A percentile compares a stretch with the other conserved stretches of the same genome.
phyloP scores from a whole-genome alignment of 352 stramenopile species.

The Globisporangium nodosum region DNA sequence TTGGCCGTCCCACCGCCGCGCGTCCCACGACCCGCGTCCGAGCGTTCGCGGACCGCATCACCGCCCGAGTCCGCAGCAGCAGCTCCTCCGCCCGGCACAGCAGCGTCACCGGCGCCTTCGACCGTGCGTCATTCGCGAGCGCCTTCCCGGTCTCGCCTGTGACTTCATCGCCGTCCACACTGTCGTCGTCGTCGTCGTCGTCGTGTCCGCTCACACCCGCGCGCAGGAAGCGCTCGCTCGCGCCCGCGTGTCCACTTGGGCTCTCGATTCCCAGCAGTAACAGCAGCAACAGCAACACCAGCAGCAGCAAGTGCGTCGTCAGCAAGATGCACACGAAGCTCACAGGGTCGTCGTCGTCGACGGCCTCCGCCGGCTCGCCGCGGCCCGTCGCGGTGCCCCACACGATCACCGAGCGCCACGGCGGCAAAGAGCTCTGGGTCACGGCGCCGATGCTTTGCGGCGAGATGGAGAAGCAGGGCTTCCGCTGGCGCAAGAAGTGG shows the following conservation, averaged over 20 bases:
- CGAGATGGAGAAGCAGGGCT: slow-evolving; percentile 68
- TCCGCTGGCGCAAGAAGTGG: slow-evolving; percentile 77
- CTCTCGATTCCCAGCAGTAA: background rate
- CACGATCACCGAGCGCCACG: slow-evolving; percentile 72
- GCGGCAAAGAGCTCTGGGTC: slow-evolving; percentile 67
- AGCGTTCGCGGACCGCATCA: background rate
- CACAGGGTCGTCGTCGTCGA: slow-evolving; percentile 6
- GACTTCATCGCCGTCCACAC: background rate
- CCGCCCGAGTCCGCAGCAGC: background rate
- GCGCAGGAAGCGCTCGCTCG: background rate
- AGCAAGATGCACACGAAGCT: slow-evolving; percentile 5
- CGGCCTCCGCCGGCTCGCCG: slow-evolving; percentile 11
- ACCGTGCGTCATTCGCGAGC: slow-evolving; percentile 1
- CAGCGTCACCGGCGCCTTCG: background rate
- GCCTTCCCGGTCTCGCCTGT: background rate
- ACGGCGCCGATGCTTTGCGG: slow-evolving; percentile 64
- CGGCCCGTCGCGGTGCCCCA: slow-evolving; percentile 46
- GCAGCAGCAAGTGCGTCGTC: slow-evolving; percentile 1
- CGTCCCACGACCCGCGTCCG: background rate
- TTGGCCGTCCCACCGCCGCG: background rate
- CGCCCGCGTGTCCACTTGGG: background rate
- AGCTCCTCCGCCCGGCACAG: background rate
- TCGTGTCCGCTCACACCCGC: background rate
- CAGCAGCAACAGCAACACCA: slow-evolving; percentile 3
- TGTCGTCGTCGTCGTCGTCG: background rate